Evolutionary conservation across 352 stramenopile species (phyloP).

Genomic region (Elongisporangium anandrum): DNA sequence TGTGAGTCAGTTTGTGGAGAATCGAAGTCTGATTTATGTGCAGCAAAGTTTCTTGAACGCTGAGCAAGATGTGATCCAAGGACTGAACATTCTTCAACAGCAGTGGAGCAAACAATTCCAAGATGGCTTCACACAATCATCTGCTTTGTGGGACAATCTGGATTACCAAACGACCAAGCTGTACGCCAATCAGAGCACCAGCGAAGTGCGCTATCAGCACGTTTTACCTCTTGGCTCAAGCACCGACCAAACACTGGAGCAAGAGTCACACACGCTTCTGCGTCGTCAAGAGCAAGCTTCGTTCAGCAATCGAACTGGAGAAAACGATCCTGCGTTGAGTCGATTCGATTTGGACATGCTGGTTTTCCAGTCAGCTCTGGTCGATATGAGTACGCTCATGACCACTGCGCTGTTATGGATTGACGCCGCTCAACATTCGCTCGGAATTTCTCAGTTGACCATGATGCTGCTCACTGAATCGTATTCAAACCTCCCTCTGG

Average conservation of each 20-base stretch:
- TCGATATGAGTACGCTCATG: constrained; percentile 21
- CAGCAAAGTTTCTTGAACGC: constrained; percentile 19
- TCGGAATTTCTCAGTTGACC: constrained; percentile 27
- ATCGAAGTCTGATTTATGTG: constrained; percentile 14
- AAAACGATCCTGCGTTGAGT: not conserved
- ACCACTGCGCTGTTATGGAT: constrained; percentile 28
- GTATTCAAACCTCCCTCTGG: constrained; percentile 40
- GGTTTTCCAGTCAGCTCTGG: constrained; percentile 22
- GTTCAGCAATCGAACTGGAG: not conserved
- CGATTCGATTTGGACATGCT: constrained; percentile 29
- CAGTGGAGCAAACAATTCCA: constrained; percentile 17
- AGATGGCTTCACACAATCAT: constrained; percentile 12
- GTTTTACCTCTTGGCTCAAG: not conserved
- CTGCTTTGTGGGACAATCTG: constrained; percentile 11
- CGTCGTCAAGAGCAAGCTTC: not conserved
- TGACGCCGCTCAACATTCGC: constrained; percentile 19
- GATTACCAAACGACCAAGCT: not conserved
- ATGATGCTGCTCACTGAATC: constrained; percentile 52
- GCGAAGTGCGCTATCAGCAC: not conserved
- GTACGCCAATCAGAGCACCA: not conserved
- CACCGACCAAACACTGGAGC: not conserved
- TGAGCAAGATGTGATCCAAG: constrained; percentile 19
- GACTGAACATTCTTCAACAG: constrained; percentile 19
- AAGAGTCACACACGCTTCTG: not conserved
- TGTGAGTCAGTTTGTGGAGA: constrained; percentile 20